phyloP scores from a whole-genome alignment of 441 rosid genomes.

The Kokia cookei region DNA sequence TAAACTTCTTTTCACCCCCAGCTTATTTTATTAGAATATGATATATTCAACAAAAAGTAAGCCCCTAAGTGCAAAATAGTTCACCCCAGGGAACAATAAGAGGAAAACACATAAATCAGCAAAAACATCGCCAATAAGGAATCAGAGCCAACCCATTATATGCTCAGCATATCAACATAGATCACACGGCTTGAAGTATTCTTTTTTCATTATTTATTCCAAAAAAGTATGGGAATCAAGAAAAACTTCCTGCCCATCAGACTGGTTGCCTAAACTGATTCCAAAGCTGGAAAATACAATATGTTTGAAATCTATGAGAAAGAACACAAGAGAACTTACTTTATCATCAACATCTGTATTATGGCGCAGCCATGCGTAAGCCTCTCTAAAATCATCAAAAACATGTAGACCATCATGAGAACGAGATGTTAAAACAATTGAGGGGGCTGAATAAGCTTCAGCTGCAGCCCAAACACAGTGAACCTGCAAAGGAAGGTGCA shows the following conservation, averaged over 20 bases:
- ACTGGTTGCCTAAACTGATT: neutral
- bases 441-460: conserved; percentile 99
- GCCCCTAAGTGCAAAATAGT: neutral
- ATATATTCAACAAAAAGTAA: neutral
- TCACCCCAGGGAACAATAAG: neutral
- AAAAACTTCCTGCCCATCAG: neutral
- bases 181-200: neutral
- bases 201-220: neutral
- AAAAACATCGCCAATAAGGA: neutral
- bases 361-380: conserved; percentile 94
- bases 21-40: neutral
- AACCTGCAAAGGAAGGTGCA: conserved; percentile 39
- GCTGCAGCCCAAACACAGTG: conserved; percentile 99
- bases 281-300: neutral
- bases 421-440: conserved; percentile 84
- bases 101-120: neutral
- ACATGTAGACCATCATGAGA: conserved; percentile 84
- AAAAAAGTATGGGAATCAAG: neutral
- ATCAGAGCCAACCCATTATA: neutral
- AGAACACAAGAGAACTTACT: conserved; percentile 37
- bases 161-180: neutral
- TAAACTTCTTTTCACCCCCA: neutral
- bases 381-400: conserved; percentile 99
- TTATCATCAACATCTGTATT: conserved; percentile 98
- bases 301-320: neutral